Base-by-base conservation (phyloP, 768 basidiomycete species). In the Leccinum obscurum region DNA sequence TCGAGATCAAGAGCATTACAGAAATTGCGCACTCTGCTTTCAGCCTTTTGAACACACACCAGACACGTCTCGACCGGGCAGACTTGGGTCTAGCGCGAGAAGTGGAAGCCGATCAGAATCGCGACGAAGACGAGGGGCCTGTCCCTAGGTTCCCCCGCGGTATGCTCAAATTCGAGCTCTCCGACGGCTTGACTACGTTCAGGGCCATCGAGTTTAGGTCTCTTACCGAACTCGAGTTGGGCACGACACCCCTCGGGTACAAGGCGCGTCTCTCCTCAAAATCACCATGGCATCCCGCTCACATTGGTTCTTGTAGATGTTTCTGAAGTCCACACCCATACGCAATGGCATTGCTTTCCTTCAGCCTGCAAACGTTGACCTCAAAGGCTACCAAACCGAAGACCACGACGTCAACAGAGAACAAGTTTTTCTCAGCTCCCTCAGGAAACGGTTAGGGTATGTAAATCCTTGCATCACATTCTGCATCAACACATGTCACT, bases 11-110 rank as follows among this genome's bases (percentile, higher is more conserved):
- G 17, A 79, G 83, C 14, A 82, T 96, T n/a, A 91, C 85, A 17
- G 95, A 98, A 58, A 87, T 97, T 22, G 92, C 88, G 0, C 77
- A 83, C 49, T 93, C 93, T 64, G 95, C 95, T 0, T 91, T 93
- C 68, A 85, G 79, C 55, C 80, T 97, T 17, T 81, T 88, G 61
- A 90, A 90, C 65, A 81, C 84, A 24, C 81, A 89, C 22, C 79
- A 85, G 56, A 84, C 85, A 13, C 80, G 92, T 35, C 76, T 83
- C 56, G 83, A 85, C 52, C 81, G 85, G 8, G 87, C 77, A 17
- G 83, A 83, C 57, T 70, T 81, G 32, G 79, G 77, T 39, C 57
- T 73, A 10, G 70, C 74, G 68, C 55, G 78, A 44, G 75, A 74
- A 14, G 74, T 62, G 15, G 75, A 77, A 24, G 80, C 79, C 11